Evolutionary conservation across 1,139 yeast species (phyloP), one percentile per base, ranked within the genome.

Genomic region (Candida sanyaensis): DNA sequence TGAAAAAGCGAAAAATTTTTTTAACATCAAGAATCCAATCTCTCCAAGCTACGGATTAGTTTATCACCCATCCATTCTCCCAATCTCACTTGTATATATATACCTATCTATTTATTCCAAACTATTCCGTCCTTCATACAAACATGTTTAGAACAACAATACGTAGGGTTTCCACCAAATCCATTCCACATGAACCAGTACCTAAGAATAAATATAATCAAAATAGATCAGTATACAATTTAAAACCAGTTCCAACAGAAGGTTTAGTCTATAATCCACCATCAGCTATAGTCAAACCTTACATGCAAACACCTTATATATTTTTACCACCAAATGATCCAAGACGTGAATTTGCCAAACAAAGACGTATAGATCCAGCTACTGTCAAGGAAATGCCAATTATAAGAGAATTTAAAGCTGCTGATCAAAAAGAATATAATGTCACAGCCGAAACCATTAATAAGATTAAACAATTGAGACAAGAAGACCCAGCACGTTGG

Each of bases 281-380:
- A 44, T 58, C 71, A 43, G 57, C 71, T 32, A 57, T 65, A 37
- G 41, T 53, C 28, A 51, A 58, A 23, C 66, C 72, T 28, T 56
- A 60, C 9, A 57, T 65, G 46, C 64, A 61, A 49, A 89, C 96
- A 0, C 96, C 96, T 31, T 78, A 77, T 53, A 83, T 84, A 4
- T 89, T 89, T 62, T 68, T 89, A 47, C 96, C 96, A 3, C 59
- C 67, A 2, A 59, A 65, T 7, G 95, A 88, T 60, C 82, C 82
- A 30, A 78, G 96, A 58, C 76, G 73, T 50, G 67, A 64, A 2
- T 65, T 71, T 32, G 64, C 66, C 69, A 42, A 60, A 61, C 38
- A 43, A 32, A 34, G 46, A 12, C 36, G 46, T 12, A 34, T 46
- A 24, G 23, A 37, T 6, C 43, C 42, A 28, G 73, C 81, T 64